Evolutionary conservation across 75 land plant genomes (phyloP), one percentile per base, ranked within the genome.

Genomic region (Pinus tabuliformis): DNA sequence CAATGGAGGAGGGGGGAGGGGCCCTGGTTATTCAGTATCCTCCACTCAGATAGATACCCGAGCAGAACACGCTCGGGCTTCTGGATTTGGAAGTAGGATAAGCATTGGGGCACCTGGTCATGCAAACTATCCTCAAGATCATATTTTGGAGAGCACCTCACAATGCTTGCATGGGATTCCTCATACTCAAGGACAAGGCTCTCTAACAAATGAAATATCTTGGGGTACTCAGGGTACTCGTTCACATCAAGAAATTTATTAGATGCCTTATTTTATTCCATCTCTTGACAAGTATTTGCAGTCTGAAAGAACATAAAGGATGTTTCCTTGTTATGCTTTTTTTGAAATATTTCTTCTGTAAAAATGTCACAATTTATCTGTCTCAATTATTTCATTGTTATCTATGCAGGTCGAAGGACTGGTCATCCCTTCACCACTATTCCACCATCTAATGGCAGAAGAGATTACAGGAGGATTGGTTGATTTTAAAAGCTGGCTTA

Each of bases 401-500:
- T 73, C 3, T 73, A 52, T 76, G 80, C 74, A 89, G 88, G 88
- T 21, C 73, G 80, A 60, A 79, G 87, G 74, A 68, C 79, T 58
- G 84, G 84, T 59, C 81, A 81, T 73, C 75, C 91, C 59, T 70
- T 81, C 17, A 49, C 81, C 45, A 76, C 78, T 21, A 42, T 71
- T 66, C 84, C 83, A 56, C 80, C 91, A 70, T 59, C 84, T 20
- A 80, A 78, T 73, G 82, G 75, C 80, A 74, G 86, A 64, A 84
- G 82, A 72, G 91, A 89, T 75, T 84, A 77, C 80, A 86, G 86
- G 73, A 84, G 85, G 86, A 86, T 84, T 77, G 61, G 77, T 15
- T 88, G 74, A 80, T 56, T 30, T 57, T 52, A 52, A 33, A 56
- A 73, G 75, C 28, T 73, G 59, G 33, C 58, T 24, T 57, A 73